Evolutionary conservation across 2,329 filamentous ascomycete genomes (phyloP).

Genomic region (Bipolaris cookei): DNA sequence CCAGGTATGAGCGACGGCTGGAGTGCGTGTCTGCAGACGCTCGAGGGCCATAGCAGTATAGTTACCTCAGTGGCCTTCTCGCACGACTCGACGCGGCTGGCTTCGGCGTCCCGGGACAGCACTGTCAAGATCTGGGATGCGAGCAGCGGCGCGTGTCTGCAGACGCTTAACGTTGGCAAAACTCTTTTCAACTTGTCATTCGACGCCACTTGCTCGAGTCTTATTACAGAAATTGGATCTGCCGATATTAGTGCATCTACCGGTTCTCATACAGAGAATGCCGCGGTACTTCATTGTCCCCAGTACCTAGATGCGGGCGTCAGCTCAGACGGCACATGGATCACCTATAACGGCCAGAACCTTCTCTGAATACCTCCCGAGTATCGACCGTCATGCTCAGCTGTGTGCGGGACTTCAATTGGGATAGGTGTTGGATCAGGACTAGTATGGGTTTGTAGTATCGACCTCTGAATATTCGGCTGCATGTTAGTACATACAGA

Average conservation of each 20-base stretch:
- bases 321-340: slow-evolving; percentile 26
- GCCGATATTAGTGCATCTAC: slow-evolving; percentile 16
- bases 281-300: neutral
- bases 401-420: slow-evolving; percentile 22
- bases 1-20: no score
- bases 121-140: no score
- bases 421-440: no score
- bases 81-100: no score
- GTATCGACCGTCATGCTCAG: slow-evolving; percentile 29
- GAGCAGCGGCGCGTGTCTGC: no score
- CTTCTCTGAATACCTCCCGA: slow-evolving; percentile 31
- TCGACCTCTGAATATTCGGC: no score
- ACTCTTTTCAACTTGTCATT: slow-evolving; percentile 23
- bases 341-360: slow-evolving; percentile 24
- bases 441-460: no score
- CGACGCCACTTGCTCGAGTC: slow-evolving; percentile 22
- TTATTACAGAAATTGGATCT: slow-evolving; percentile 28
- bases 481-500: no score
- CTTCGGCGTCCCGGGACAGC: no score
- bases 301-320: slow-evolving; percentile 19
- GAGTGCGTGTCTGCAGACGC: no score
- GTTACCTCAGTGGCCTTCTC: no score
- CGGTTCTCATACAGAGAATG: neutral
- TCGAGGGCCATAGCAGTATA: no score
- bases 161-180: slow-evolving; percentile 10